These are phyloP conservation scores for Pyrus betulifolia DNA, from an alignment of 306 rosid genomes.

Conservation along the genomic window DNA sequence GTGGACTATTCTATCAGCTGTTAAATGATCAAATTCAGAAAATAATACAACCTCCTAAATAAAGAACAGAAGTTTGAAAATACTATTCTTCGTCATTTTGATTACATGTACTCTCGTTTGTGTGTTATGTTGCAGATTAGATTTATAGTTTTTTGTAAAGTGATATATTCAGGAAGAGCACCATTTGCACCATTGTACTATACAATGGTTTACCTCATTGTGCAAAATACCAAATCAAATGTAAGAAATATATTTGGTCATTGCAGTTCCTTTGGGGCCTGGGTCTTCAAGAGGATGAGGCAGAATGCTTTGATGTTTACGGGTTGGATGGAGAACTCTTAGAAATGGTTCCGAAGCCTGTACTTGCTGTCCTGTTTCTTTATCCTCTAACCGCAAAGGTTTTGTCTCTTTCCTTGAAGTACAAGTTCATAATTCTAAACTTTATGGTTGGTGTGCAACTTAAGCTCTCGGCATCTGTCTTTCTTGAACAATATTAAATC, in stretches of 20 bases:
- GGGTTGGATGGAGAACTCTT: conserved; percentile 83
- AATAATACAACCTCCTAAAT: not conserved
- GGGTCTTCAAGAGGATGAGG: conserved; percentile 62
- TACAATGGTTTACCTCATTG: not conserved
- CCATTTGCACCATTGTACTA: not conserved
- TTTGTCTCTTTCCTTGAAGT: not conserved
- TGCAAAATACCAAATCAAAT: not conserved
- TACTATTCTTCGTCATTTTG: not conserved
- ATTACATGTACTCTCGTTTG: not conserved
- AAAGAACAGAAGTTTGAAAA: not conserved
- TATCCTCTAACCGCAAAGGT: conserved; percentile 80
- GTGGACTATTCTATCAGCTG: not conserved
- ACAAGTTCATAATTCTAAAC: not conserved
- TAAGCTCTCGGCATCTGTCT: not conserved
- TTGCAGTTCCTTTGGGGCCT: conserved; percentile 84
- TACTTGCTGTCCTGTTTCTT: conserved; percentile 87
- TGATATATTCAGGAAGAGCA: not conserved
- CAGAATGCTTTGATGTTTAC: conserved; percentile 81
- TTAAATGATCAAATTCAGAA: not conserved
- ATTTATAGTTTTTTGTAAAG: not conserved
- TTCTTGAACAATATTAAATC: not conserved
- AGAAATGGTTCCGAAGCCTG: conserved; percentile 96
- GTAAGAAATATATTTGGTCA: not conserved
- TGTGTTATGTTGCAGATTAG: not conserved
- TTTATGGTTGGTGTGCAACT: not conserved